Conservation (phyloP, 2,329 filamentous ascomycete species). For the Fusarium pilosicola region DNA sequence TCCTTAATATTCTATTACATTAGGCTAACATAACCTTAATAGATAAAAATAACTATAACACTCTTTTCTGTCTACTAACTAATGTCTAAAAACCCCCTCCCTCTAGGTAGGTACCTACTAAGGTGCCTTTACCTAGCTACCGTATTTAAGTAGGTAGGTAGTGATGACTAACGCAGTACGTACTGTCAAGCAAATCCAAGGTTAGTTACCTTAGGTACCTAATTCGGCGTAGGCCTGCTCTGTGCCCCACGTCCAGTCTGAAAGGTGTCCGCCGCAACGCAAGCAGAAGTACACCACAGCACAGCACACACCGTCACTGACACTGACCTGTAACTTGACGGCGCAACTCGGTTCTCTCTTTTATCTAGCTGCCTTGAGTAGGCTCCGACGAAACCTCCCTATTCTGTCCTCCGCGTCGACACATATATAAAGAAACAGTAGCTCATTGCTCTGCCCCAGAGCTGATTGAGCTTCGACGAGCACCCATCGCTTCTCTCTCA, state of each 20-base stretch:
- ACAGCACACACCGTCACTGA: constrained; percentile 41
- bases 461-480: constrained; percentile 38
- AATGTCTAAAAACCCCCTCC: no score
- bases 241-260: constrained; percentile 43
- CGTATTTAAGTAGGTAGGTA: no score
- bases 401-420: not conserved
- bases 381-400: constrained; percentile 20
- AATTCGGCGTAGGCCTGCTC: constrained; percentile 22
- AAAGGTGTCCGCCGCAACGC: constrained; percentile 44
- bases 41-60: no score
- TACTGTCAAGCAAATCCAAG: constrained; percentile 18
- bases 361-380: constrained; percentile 43
- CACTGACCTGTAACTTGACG: constrained; percentile 34
- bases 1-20: no score
- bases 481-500: constrained; percentile 22
- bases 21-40: no score
- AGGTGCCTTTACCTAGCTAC: no score
- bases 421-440: not conserved
- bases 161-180: constrained; percentile 37
- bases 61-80: no score
- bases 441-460: constrained; percentile 24
- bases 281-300: constrained; percentile 35
- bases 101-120: no score
- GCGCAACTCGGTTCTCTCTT: constrained; percentile 37
- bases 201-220: not conserved